These are phyloP conservation scores for Pseudofabraea citricarpa DNA, from an alignment of 2,329 filamentous ascomycete species.

Conservation along the genomic window DNA sequence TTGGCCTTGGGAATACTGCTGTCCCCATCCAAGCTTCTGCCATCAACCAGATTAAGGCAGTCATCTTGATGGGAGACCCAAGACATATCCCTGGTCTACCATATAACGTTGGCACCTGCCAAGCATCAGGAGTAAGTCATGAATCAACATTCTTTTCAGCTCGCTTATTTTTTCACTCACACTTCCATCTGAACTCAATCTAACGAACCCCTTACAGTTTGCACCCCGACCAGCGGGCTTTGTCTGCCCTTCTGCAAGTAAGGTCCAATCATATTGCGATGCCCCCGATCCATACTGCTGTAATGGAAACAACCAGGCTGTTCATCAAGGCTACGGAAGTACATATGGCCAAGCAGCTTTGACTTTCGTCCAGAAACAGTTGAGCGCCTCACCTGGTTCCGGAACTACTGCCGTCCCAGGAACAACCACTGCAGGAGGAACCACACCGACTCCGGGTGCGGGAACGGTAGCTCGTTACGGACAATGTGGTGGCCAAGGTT, in stretches of 20 bases:
- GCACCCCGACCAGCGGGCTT: conserved; percentile 50
- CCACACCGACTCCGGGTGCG: neutral
- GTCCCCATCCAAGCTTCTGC: conserved; percentile 39
- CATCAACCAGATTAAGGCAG: conserved; percentile 53
- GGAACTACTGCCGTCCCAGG: conserved; percentile 1
- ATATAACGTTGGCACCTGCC: conserved; percentile 58
- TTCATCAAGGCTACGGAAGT: conserved; percentile 53
- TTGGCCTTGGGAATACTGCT: conserved; percentile 40
- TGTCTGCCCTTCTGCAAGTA: conserved; percentile 44
- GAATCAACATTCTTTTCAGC: too few species aligned
- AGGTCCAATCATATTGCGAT: conserved; percentile 58
- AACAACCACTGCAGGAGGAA: neutral
- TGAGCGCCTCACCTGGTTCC: conserved; percentile 20
- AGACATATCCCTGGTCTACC: conserved; percentile 48
- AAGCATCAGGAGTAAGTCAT: conserved; percentile 51
- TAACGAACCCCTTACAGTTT: conserved; percentile 36
- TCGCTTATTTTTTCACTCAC: neutral
- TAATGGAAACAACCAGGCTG: conserved; percentile 47
- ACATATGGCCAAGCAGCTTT: conserved; percentile 53
- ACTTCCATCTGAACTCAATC: neutral
- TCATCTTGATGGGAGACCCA: conserved; percentile 62
- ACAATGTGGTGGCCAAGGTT: conserved; percentile 14
- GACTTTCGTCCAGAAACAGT: conserved; percentile 49
- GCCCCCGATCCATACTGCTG: conserved; percentile 57
- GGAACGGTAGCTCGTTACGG: conserved; percentile 2